Base-by-base conservation (phyloP, 768 basidiomycete genomes). In the Arthromyces matolae region DNA sequence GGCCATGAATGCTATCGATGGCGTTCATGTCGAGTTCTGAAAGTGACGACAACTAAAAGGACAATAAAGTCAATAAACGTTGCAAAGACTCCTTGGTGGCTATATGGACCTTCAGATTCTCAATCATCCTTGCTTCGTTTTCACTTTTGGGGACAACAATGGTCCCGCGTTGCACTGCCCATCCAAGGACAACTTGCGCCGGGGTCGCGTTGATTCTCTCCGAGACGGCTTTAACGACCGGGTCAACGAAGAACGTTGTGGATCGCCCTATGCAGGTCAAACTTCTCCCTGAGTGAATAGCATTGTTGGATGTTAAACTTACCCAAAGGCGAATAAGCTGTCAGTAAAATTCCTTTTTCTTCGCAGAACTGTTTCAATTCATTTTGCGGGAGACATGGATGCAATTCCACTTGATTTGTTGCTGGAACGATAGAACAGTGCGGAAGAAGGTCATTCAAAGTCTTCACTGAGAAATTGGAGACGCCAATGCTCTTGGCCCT, bases 111-210 rank as follows among this genome's bases (percentile, higher is more conserved):
- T 64, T 62, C 34, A 74, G 65, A 60, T 85, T 84, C 18, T 69
- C 64, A 34, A 60, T 64, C 64, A 82, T 68, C 9, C 82, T 70
- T n/a, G 59, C 62, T 22, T 58, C 55, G 47, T 76, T 55, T 61
- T 79, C 77, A 31, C 71, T 77, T 68, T 86, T 86, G 27, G 84
- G 84, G 54, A 86, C 73, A 44, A 83, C 75, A 18, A 76, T 70
- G 28, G 82, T 75, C 5, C 77, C 77, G 18, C 79, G 75, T 57
- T 83, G 80, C 13, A 78, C 78, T 5, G 76, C 79, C 85, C 85
- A 86, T 52, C 78, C 71, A 14, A 86, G 65, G 23, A 83, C 60
- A 16, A 84, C 72, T 59, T 83, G 80, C 3, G 81, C 78, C 2
- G 68, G 55, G 1, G 71, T 66, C 13, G 56, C 58, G 25, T 56